Percentiles rank a stretch among this genome's conserved stretches.
These are phyloP conservation scores for Mycena vulgaris DNA, from an alignment of 768 basidiomycete species.

Conservation along the genomic window DNA sequence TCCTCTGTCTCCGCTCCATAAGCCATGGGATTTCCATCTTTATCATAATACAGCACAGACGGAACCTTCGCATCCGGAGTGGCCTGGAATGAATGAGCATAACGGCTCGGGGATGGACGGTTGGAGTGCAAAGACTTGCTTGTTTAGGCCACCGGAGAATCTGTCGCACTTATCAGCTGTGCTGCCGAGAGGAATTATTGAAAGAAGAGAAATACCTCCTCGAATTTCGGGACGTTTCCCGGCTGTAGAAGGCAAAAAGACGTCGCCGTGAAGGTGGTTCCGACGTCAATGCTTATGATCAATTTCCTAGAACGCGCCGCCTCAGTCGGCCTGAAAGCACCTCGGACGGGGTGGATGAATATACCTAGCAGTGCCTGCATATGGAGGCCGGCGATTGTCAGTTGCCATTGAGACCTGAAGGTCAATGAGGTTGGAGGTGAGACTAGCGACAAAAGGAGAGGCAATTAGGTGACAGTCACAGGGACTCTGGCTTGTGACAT, in stretches of 20 bases:
- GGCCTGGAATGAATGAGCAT: conserved; percentile 19
- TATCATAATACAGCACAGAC: conserved; percentile 41
- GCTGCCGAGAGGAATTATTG: not conserved
- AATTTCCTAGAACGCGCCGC: conserved; percentile 11
- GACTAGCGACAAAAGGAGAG: too few relatives aligned
- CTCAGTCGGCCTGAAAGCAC: not conserved
- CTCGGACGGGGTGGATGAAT: not conserved
- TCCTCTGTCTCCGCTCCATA: conserved; percentile 42
- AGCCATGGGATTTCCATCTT: conserved; percentile 26
- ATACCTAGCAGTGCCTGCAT: conserved; percentile 19
- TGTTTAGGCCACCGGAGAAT: conserved; percentile 39
- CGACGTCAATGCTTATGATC: conserved; percentile 24
- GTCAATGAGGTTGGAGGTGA: not conserved
- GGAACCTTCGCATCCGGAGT: conserved; percentile 42
- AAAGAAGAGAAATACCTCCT: conserved; percentile 34
- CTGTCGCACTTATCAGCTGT: conserved; percentile 10
- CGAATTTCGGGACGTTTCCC: conserved; percentile 37
- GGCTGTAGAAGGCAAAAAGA: conserved; percentile 36
- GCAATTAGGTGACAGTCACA: too few relatives aligned
- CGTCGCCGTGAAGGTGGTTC: conserved; percentile 36
- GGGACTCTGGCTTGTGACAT: too few relatives aligned
- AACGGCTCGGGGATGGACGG: too few relatives aligned
- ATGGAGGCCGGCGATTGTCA: conserved; percentile 29
- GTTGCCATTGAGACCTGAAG: not conserved
- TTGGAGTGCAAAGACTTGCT: conserved; percentile 10